A percentile compares a stretch with the other conserved stretches of the same genome.
These are phyloP conservation scores for Stephanodiscus minutulus DNA, from an alignment of 108 stramenopile genomes.

Conservation along the genomic window DNA sequence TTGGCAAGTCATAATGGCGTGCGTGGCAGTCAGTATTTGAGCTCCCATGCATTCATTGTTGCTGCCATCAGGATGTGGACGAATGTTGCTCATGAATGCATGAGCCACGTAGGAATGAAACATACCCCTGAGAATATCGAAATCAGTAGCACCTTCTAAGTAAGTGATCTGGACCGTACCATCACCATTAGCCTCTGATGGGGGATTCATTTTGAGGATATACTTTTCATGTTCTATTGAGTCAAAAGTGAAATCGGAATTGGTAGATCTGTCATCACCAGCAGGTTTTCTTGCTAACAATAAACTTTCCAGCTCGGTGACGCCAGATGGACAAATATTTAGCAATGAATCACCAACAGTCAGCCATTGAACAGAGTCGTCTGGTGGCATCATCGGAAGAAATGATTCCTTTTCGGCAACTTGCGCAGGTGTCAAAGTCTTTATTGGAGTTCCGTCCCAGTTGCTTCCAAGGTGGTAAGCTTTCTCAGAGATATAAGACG, in stretches of 20 bases:
- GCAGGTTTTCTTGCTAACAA: slow-evolving; percentile 5
- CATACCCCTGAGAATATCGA: slow-evolving; percentile 69
- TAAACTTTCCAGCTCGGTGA: slow-evolving; percentile 40
- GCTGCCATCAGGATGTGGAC: neutral
- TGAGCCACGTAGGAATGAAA: slow-evolving; percentile 61
- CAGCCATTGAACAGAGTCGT: slow-evolving; percentile 56
- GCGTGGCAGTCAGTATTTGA: slow-evolving; percentile 2
- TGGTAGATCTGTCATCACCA: slow-evolving; percentile 6
- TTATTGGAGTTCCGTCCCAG: neutral
- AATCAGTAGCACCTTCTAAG: slow-evolving; percentile 54
- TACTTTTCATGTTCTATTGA: slow-evolving; percentile 31
- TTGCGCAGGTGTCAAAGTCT: slow-evolving; percentile 48
- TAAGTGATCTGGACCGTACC: slow-evolving; percentile 29
- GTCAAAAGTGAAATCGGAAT: neutral
- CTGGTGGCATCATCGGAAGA: slow-evolving; percentile 54
- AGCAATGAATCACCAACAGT: slow-evolving; percentile 56
- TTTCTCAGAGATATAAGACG: slow-evolving; percentile 47
- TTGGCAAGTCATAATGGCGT: slow-evolving; percentile 12
- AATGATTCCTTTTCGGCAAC: slow-evolving; percentile 68
- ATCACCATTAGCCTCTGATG: slow-evolving; percentile 8
- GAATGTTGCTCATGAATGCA: slow-evolving; percentile 5
- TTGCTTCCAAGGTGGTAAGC: neutral
- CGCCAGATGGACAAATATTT: slow-evolving; percentile 53
- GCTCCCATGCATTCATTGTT: neutral
- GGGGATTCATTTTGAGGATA: slow-evolving; percentile 29